Percentiles rank a stretch among this genome's conserved stretches.
Conservation (phyloP, 495 filamentous ascomycete genomes). For the Podospora fimiseda region DNA sequence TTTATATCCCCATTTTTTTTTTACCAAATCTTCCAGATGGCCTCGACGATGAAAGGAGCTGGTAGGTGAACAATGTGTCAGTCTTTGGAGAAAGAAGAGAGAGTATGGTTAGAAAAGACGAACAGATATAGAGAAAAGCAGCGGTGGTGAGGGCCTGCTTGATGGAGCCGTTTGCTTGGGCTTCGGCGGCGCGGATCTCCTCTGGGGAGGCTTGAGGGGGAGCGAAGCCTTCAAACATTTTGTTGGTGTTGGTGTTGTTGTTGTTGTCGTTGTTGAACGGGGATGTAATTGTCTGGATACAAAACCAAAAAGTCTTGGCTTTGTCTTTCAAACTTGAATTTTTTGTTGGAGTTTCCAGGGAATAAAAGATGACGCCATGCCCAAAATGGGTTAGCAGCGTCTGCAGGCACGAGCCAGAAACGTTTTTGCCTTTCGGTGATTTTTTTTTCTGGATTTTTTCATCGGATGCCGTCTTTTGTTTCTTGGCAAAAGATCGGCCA, state of each 20-base stretch:
- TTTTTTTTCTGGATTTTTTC: neutral
- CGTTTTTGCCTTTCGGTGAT: neutral
- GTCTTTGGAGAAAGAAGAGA: neutral
- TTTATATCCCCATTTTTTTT: neutral
- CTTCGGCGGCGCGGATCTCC: conserved; percentile 59
- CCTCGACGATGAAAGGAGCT: conserved; percentile 83
- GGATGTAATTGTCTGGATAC: too few relatives aligned
- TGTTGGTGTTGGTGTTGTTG: too few relatives aligned
- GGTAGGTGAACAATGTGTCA: neutral
- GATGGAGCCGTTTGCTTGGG: conserved; percentile 61
- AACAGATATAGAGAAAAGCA: conserved; percentile 78
- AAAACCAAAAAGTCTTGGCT: neutral
- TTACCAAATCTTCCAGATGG: conserved; percentile 67
- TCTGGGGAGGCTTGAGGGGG: conserved; percentile 46
- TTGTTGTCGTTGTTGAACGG: too few relatives aligned
- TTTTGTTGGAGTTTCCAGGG: neutral
- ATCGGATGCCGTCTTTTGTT: neutral
- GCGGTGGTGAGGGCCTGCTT: conserved; percentile 56
- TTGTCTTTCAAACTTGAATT: neutral
- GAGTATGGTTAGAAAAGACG: conserved; percentile 19
- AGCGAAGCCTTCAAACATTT: too few relatives aligned
- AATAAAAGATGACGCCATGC: conserved; percentile 17
- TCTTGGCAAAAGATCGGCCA: neutral
- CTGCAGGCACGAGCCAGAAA: neutral
- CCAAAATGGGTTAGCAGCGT: neutral